phyloP scores from a whole-genome alignment of 352 stramenopile species.

The Pseudoperonospora humuli region DNA sequence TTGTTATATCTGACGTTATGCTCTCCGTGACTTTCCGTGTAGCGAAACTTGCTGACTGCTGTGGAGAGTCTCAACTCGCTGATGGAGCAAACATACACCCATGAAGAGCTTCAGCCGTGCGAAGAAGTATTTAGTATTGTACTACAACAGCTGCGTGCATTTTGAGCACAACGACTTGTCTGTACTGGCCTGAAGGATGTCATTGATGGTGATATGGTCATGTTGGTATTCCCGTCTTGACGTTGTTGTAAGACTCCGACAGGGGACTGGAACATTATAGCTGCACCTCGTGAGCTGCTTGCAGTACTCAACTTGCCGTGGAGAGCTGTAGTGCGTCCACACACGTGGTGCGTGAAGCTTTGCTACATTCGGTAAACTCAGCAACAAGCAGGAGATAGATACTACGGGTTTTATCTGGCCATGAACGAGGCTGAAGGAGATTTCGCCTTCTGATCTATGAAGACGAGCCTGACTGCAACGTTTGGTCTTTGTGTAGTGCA shows the following conservation, averaged over 20 bases:
- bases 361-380: too few species aligned
- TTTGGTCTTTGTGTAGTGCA: too few species aligned
- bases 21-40: constrained; percentile 1
- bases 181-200: background rate
- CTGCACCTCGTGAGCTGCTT: background rate
- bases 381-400: too few species aligned
- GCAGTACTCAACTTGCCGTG: background rate
- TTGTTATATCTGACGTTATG: background rate
- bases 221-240: background rate
- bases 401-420: too few species aligned
- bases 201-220: background rate
- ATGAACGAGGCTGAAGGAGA: too few species aligned
- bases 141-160: constrained; percentile 37
- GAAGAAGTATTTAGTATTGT: constrained; percentile 33
- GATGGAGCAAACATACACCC: constrained; percentile 50
- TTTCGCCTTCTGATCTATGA: too few species aligned
- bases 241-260: background rate
- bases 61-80: constrained; percentile 54
- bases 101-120: constrained; percentile 36
- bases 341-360: too few species aligned
- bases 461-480: too few species aligned
- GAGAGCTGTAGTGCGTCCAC: too few species aligned
- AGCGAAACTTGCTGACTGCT: constrained; percentile 63
- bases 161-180: constrained; percentile 16
- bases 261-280: background rate